Evolutionary conservation across 2,329 filamentous ascomycete genomes (phyloP).

Genomic region (Lasiodiplodia hormozganensis): DNA sequence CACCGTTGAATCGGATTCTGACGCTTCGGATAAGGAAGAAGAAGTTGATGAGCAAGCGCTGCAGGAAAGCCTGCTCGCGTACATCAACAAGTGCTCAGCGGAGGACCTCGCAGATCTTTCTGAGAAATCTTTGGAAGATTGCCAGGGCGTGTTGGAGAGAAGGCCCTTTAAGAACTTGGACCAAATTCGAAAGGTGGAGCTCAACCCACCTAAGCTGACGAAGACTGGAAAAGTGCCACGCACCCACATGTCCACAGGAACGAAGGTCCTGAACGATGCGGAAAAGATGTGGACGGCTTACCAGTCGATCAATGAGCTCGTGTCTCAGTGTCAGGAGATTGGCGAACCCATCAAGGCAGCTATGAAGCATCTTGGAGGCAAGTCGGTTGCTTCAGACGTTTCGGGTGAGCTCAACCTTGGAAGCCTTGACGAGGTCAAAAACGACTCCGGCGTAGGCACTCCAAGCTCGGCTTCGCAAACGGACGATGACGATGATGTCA

Average conservation of each 20-base stretch:
- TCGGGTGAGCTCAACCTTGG: conserved; percentile 68
- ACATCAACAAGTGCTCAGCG: conserved; percentile 80
- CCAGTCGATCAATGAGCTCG: conserved; percentile 81
- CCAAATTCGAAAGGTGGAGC: conserved; percentile 69
- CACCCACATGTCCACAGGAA: conserved; percentile 59
- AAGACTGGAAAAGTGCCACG: conserved; percentile 54
- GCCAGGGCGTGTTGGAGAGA: conserved; percentile 72
- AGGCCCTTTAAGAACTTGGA: conserved; percentile 75
- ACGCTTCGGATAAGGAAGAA: conserved; percentile 42
- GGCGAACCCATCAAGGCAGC: conserved; percentile 70
- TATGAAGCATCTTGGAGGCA: conserved; percentile 74
- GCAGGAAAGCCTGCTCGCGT: conserved; percentile 69
- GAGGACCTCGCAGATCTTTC: conserved; percentile 84
- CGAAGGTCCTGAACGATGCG: conserved; percentile 71
- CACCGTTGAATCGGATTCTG: conserved; percentile 52
- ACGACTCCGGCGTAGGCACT: conserved; percentile 72
- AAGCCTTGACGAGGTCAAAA: conserved; percentile 55
- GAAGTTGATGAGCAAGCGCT: conserved; percentile 40
- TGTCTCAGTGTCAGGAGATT: conserved; percentile 75
- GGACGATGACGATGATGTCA: conserved; percentile 53
- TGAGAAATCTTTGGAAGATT: conserved; percentile 72
- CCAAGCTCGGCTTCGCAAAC: conserved; percentile 52
- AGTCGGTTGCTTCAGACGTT: conserved; percentile 57
- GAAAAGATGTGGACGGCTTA: conserved; percentile 80
- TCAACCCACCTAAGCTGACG: conserved; percentile 35